Evolutionary conservation across 1,139 yeast genomes (phyloP), one percentile per base, ranked within the genome.

Genomic region (Candida tropicalis): DNA sequence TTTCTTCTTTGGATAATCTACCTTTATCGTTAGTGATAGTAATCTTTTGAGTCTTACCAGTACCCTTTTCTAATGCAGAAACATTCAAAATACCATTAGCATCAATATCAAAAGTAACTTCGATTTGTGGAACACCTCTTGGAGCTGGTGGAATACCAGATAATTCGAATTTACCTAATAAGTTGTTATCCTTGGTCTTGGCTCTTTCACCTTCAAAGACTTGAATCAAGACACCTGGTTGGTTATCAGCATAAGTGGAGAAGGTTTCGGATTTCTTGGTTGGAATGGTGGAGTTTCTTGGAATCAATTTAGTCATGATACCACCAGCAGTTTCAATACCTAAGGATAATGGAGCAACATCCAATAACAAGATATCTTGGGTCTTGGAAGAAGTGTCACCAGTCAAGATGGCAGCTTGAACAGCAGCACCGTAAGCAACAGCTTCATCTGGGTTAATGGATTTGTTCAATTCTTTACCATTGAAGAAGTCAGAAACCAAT

Each of bases 321-420:
- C 97, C 97, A 70, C 97, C 97, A 52, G 96, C 87, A 57, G 97
- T 89, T 76, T 89, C 97, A 65, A 89, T 90, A 78, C 97, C 97
- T 58, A 89, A 72, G 50, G 97, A 88, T 66, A 89, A 81, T 68
- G 98, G 97, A 60, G 89, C 87, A 57, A 87, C 97, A 75, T 89
- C 97, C 63, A 89, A 80, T 62, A 89, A 75, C 59, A 89, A 84
- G 63, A 89, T 80, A 68, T 88, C 96, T 66, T 87, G 95, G 44
- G 79, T 82, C 64, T 66, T 66, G 45, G 90, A 81, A 47, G 87
- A 81, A 51, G 91, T 82, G 69, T 87, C 95, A 76, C 96, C 96
- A 49, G 95, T 82, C 60, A 89, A 79, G 52, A 68, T 67, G 37
- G 73, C 73, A 33, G 73, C 74, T 61, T 68, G 74, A 43, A 68